phyloP scores from a whole-genome alignment of 2,329 filamentous ascomycete species.

The Nemania sp. region DNA sequence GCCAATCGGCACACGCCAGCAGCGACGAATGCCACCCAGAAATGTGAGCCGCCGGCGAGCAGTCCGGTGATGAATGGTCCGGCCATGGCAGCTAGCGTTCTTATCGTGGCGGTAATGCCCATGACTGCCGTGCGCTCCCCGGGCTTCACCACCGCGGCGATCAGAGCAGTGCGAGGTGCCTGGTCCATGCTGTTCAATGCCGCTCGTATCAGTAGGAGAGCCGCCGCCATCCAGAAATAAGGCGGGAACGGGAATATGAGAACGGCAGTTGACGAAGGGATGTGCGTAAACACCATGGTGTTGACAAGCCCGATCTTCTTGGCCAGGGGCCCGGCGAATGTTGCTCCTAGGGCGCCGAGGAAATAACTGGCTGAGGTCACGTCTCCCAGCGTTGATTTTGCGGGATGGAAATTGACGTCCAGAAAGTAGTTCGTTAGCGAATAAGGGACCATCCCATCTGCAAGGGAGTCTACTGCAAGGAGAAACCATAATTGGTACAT shows the following conservation, averaged over 20 bases:
- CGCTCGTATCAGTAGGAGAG: constrained; percentile 60
- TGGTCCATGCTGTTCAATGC: constrained; percentile 72
- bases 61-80: constrained; percentile 60
- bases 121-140: constrained; percentile 71
- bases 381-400: constrained; percentile 62
- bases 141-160: constrained; percentile 66
- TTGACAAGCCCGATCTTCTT: constrained; percentile 64
- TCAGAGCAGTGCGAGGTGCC: constrained; percentile 66
- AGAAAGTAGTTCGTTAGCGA: constrained; percentile 62
- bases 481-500: constrained; percentile 69
- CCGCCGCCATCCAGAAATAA: constrained; percentile 54
- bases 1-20: constrained; percentile 56
- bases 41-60: constrained; percentile 54
- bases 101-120: constrained; percentile 65
- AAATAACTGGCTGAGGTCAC: constrained; percentile 59
- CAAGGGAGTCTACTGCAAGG: constrained; percentile 64
- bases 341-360: constrained; percentile 54
- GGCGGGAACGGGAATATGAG: constrained; percentile 61
- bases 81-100: constrained; percentile 60
- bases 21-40: constrained; percentile 65
- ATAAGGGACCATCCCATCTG: constrained; percentile 66
- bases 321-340: constrained; percentile 61
- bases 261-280: constrained; percentile 65
- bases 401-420: constrained; percentile 56
- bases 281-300: constrained; percentile 65